Evolutionary conservation across 2,329 filamentous ascomycete genomes (phyloP), one percentile per base, ranked within the genome.

Genomic region (Ascochyta viciae-villosae): DNA sequence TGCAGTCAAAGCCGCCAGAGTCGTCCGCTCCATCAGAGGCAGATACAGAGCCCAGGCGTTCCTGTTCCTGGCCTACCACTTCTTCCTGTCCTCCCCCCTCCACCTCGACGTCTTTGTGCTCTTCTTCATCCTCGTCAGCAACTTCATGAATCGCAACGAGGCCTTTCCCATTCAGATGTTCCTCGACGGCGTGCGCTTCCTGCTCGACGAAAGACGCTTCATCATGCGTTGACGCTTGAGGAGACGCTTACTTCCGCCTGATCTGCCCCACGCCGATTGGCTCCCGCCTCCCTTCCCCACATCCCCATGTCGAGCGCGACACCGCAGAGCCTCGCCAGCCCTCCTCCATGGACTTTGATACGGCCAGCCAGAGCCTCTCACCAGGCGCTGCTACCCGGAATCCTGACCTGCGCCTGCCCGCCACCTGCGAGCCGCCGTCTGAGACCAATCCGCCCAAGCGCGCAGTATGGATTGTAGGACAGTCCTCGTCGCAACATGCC

Each of bases 381-480:
- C 74, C 74, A 24, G 63, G 64, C 42, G 70, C 71, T 46, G 74
- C 69, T 23, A 71, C 66, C 24, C 67, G 69, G 34, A 65, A 71
- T 41, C 63, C 79, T 10, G 80, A 77, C 59, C 78, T 87, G 9
- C 79, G 88, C 65, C 85, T 98, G 3, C 94, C 94, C 1, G 81
- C 88, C 31, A 96, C 91, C 64, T 96, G 92, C 74, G 91, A 96
- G 66, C 94, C 94, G 24, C 92, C 93, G 0, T 85, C 86, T 16
- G 83, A 87, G 10, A 83, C 84, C 42, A 88, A 89, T 54, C 87
- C 89, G 10, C 81, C 86, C 2, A 89, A 88, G 73, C 89, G 89
- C 73, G 85, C 92, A 60, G 89, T 94, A 78, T 98, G 94, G 94
- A 87, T 98, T 72, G 91, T 95, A 82, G 73, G 87, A 80, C 23